phyloP scores from a whole-genome alignment of 305 asterid species.

The Ajuga reptans region DNA sequence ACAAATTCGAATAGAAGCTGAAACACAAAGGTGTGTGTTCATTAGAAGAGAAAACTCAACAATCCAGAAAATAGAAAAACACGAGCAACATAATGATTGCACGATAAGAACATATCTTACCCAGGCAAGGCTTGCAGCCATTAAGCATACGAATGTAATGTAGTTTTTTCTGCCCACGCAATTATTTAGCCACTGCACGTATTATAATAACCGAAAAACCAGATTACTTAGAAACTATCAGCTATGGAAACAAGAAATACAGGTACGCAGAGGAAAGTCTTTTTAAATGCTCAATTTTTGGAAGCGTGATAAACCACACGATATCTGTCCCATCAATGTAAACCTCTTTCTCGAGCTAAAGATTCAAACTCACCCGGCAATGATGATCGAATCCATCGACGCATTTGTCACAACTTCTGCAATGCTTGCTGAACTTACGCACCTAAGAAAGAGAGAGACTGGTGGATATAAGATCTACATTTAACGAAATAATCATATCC shows the following conservation, averaged over 20 bases:
- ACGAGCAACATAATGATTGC: background rate
- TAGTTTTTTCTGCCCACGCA: slow-evolving; percentile 94
- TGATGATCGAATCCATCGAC: slow-evolving; percentile 99
- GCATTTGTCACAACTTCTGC: slow-evolving; percentile 98
- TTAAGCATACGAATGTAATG: slow-evolving; percentile 67
- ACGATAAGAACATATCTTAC: slow-evolving; percentile 35
- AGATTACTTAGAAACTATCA: slow-evolving; percentile 19
- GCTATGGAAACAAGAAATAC: background rate
- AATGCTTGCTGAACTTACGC: slow-evolving; percentile 82
- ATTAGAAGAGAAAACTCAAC: slow-evolving; percentile 2
- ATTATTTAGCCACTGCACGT: slow-evolving; percentile 88
- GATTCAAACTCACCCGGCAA: slow-evolving; percentile 71
- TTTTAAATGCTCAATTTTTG: background rate
- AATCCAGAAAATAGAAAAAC: background rate
- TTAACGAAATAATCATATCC: background rate
- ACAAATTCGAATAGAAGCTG: slow-evolving; percentile 90
- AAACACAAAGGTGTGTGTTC: slow-evolving; percentile 10
- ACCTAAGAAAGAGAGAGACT: slow-evolving; percentile 44
- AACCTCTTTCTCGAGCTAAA: slow-evolving; percentile 1
- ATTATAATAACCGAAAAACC: slow-evolving; percentile 10
- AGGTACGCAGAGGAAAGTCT: background rate
- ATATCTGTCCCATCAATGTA: background rate
- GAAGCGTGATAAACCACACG: background rate
- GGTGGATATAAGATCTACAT: background rate
- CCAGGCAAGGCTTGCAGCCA: slow-evolving; percentile 92